These are phyloP conservation scores for Neoarthrinium moseri DNA, from an alignment of 2,329 filamentous ascomycete species.

Conservation along the genomic window DNA sequence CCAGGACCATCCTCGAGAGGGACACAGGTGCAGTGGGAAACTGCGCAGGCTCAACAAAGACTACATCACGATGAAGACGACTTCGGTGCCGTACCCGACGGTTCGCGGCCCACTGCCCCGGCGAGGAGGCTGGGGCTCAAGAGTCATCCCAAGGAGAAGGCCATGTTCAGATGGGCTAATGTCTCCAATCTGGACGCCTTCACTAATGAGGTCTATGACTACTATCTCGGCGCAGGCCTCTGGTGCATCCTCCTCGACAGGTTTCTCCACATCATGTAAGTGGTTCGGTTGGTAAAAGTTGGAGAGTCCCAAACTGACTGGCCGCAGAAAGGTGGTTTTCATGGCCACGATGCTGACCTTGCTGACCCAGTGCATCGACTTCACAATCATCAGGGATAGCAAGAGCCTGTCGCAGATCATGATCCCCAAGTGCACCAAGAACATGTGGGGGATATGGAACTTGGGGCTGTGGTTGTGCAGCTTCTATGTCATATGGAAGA, in stretches of 20 bases:
- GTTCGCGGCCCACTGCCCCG: constrained; percentile 14
- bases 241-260: constrained; percentile 80
- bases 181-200: constrained; percentile 88
- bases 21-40: constrained; percentile 53
- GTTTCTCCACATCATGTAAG: constrained; percentile 70
- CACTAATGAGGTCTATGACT: constrained; percentile 80
- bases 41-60: constrained; percentile 49
- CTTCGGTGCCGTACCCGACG: constrained; percentile 16
- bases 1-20: constrained; percentile 43
- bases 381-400: constrained; percentile 69
- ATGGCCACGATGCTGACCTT: constrained; percentile 81
- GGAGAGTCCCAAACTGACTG: not conserved
- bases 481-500: constrained; percentile 81
- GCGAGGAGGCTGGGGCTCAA: constrained; percentile 20
- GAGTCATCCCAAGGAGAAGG: constrained; percentile 62
- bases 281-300: too few relatives aligned
- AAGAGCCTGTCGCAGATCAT: constrained; percentile 51
- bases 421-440: constrained; percentile 71
- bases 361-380: constrained; percentile 83
- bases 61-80: constrained; percentile 43
- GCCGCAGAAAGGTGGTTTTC: constrained; percentile 70
- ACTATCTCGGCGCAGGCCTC: constrained; percentile 79
- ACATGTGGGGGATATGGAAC: constrained; percentile 75
- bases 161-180: constrained; percentile 92
- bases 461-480: constrained; percentile 80